Evolutionary conservation across 306 rosid genomes (phyloP), one percentile per base, ranked within the genome.

Genomic region (Quercus glauca): DNA sequence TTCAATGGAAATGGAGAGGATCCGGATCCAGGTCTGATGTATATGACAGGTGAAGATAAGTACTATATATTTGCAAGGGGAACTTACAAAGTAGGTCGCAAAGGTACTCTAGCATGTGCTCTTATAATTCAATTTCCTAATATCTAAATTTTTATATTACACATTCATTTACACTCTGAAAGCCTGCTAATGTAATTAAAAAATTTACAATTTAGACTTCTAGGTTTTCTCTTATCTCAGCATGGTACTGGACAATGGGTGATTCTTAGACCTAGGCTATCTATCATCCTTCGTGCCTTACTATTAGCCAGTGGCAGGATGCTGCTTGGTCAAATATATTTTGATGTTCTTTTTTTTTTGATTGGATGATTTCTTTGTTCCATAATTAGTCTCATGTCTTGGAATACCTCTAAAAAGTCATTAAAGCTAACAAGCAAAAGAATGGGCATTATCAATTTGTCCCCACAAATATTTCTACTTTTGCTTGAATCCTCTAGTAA

Each of bases 71-170:
- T 90, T 80, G 87, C 88, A 55, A 85, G 84, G 45, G 98, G 97
- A 41, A 73, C 73, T 69, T 94, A 91, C 86, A 94, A 72, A 86
- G 88, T 94, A 82, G 98, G 98, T 78, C 94, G 98, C 53, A 94
- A 94, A 91, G 98, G 98, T 94, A 89, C 35, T 69, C 68, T 67
- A 20, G 49, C 18, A 31, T 10, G 7, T 65, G 71, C 25, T 29
- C 49, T 43, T 31, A 13, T 17, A 10, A 72, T 51, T 52, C 15
- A 58, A 71, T 19, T 74, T 77, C 19, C 67, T 19, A 17, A 20
- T 33, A 65, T 20, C 75, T 23, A 19, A 37, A 5, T 26, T 60
- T 55, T n/a, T 29, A 64, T 70, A 49, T 29, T 35, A 55, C 28
- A 33, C 2, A 7, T 25, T 20, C 5, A 3, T 61, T 61, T 25